A percentile compares a stretch with the other conserved stretches of the same genome.
These are phyloP conservation scores for Daldinia loculata DNA, from an alignment of 495 filamentous ascomycete genomes.

Conservation along the genomic window DNA sequence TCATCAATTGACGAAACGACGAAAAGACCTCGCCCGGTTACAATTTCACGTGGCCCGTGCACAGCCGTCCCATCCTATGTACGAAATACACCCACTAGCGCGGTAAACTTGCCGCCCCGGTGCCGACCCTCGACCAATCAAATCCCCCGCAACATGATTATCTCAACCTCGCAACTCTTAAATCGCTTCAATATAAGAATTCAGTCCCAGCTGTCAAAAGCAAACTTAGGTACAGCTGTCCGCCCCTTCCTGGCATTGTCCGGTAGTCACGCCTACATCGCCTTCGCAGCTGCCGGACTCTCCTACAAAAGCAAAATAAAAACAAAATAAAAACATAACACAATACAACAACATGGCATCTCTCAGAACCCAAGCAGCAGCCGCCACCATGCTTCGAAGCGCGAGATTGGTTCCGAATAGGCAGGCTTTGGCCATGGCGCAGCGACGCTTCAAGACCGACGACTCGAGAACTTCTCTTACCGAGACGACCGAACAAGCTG, in stretches of 20 bases:
- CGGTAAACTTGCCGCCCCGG: conserved; percentile 29
- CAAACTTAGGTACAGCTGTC: not conserved
- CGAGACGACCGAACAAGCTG: conserved; percentile 25
- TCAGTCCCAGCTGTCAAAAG: not conserved
- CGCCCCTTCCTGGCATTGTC: not conserved
- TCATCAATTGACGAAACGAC: conserved; percentile 34
- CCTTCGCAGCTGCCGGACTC: not conserved
- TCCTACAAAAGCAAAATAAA: not conserved
- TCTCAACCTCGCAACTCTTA: conserved; percentile 23
- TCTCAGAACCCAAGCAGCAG: conserved; percentile 53
- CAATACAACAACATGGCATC: conserved; percentile 55
- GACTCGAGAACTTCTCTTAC: conserved; percentile 45
- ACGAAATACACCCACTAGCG: conserved; percentile 4
- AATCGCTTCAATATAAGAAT: conserved; percentile 30
- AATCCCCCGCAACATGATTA: conserved; percentile 25
- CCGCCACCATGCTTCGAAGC: conserved; percentile 57
- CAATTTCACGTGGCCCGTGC: conserved; percentile 26
- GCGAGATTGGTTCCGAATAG: conserved; percentile 47
- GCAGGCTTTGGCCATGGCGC: conserved; percentile 48
- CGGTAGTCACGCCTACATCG: not conserved
- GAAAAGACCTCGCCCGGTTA: conserved; percentile 48
- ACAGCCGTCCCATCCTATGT: not conserved
- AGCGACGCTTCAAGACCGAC: conserved; percentile 59
- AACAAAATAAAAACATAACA: not conserved
- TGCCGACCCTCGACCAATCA: conserved; percentile 42